phyloP scores from a whole-genome alignment of 2,329 filamentous ascomycete species.

The Fusarium protoensiforme region DNA sequence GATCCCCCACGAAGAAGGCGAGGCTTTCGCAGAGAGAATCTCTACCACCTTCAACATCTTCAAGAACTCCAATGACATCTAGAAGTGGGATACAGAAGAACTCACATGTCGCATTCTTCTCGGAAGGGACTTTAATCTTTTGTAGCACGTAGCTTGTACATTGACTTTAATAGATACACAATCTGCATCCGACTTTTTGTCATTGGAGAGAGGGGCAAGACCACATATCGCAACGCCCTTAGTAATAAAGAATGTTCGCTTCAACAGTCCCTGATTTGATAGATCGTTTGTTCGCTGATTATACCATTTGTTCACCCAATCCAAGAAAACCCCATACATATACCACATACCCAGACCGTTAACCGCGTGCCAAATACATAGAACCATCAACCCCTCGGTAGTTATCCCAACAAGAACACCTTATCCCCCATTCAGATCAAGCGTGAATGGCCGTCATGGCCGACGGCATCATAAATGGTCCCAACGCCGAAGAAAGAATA shows the following conservation, averaged over 20 bases:
- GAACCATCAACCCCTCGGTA: background rate
- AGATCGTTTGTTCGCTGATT: constrained; percentile 15
- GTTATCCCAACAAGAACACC: constrained; percentile 15
- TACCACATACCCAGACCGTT: constrained; percentile 7
- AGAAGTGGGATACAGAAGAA: background rate
- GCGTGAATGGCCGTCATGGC: constrained; percentile 24
- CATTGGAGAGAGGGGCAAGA: background rate
- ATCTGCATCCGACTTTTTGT: background rate
- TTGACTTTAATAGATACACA: background rate
- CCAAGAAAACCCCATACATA: background rate
- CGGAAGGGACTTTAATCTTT: background rate
- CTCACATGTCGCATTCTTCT: background rate
- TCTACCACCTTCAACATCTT: background rate
- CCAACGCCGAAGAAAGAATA: constrained; percentile 40
- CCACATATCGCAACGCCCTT: background rate
- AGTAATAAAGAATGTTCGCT: constrained; percentile 21
- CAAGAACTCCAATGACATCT: background rate
- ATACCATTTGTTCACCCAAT: constrained; percentile 2
- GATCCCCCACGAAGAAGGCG: background rate
- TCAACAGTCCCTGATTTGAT: constrained; percentile 6
- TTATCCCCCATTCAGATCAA: constrained; percentile 26
- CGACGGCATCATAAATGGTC: constrained; percentile 40
- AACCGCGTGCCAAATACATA: background rate
- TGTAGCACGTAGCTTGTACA: background rate
- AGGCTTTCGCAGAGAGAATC: background rate